Conservation (phyloP, 768 basidiomycete species). For the Boletus vinaceobasis region DNA sequence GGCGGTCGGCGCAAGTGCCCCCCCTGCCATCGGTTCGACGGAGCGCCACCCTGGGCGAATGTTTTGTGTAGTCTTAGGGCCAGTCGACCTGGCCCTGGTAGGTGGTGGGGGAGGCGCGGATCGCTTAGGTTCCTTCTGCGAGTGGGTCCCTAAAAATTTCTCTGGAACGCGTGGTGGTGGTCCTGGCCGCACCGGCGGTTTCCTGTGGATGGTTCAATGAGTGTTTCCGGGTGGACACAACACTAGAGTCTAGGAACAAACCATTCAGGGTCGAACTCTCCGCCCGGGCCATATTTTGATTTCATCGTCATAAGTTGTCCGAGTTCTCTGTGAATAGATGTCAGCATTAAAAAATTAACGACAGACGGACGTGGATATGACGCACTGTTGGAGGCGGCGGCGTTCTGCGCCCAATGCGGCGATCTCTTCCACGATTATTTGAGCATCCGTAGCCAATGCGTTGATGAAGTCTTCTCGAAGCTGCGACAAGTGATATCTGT, state of each 20-base stretch:
- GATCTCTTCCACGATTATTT: neutral
- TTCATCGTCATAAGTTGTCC: slow-evolving; percentile 67
- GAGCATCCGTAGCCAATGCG: neutral
- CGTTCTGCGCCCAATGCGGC: neutral
- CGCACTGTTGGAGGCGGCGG: neutral
- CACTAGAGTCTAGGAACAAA: slow-evolving; percentile 20
- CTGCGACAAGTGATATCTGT: neutral
- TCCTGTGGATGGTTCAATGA: neutral
- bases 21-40: neutral
- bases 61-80: neutral
- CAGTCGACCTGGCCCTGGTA: neutral
- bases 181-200: neutral
- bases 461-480: neutral
- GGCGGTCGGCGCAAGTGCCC: too few species aligned
- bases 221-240: neutral
- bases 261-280: slow-evolving; percentile 86
- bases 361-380: neutral
- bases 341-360: neutral
- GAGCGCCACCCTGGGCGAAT: neutral
- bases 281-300: slow-evolving; percentile 79
- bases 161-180: neutral
- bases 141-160: neutral
- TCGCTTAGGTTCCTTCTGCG: neutral
- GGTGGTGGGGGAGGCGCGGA: neutral
- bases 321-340: slow-evolving; percentile 58